Evolutionary conservation across 192 early-diverging fungal genomes (phyloP).

Genomic region (Coemansia sp.): DNA sequence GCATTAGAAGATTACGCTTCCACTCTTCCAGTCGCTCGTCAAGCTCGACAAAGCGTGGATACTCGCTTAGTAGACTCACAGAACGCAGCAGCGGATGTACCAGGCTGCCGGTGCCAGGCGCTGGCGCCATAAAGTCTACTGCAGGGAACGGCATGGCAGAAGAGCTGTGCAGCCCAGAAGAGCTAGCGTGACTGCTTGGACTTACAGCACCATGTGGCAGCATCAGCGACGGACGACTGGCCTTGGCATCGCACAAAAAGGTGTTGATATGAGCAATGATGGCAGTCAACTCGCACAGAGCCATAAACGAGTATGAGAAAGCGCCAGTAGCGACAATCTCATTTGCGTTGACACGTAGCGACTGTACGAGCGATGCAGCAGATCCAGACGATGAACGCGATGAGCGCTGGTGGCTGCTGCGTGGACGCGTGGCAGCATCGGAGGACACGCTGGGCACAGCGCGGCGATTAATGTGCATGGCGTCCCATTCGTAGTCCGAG

Average conservation of each 20-base stretch:
- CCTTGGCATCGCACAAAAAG: slow-evolving; percentile 49
- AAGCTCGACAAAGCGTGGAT: slow-evolving; percentile 38
- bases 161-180: slow-evolving; percentile 7
- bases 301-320: slow-evolving; percentile 56
- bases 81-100: slow-evolving; percentile 41
- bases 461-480: slow-evolving; percentile 17
- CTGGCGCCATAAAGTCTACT: slow-evolving; percentile 32
- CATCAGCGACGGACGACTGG: slow-evolving; percentile 24
- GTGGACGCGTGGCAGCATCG: not conserved
- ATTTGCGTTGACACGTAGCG: slow-evolving; percentile 30
- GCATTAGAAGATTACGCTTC: slow-evolving; percentile 40
- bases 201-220: not conserved
- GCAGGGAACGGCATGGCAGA: slow-evolving; percentile 41
- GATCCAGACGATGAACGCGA: slow-evolving; percentile 37
- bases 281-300: slow-evolving; percentile 51
- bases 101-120: slow-evolving; percentile 14
- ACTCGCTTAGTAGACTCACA: slow-evolving; percentile 37
- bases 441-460: not conserved
- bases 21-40: slow-evolving; percentile 46
- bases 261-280: slow-evolving; percentile 45
- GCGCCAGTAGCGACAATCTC: slow-evolving; percentile 52
- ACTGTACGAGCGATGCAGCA: slow-evolving; percentile 18
- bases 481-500: slow-evolving; percentile 54
- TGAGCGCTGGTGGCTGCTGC: slow-evolving; percentile 18
- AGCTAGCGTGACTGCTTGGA: not conserved